A percentile compares a stretch with the other conserved stretches of the same genome.
Evolutionary conservation across 768 basidiomycete species (phyloP).

Genomic region (Mycena venus): DNA sequence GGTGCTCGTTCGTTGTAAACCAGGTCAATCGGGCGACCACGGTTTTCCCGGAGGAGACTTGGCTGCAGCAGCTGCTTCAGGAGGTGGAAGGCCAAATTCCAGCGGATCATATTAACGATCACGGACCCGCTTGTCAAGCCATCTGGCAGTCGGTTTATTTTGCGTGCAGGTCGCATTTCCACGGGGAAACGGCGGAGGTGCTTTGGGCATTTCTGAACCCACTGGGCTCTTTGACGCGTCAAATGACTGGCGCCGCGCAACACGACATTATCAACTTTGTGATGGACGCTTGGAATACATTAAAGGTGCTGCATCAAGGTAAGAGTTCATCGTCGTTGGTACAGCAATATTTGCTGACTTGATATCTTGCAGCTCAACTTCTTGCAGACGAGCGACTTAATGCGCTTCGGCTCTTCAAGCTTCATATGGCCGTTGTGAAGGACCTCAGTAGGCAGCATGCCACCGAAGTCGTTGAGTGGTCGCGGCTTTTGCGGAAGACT

Average conservation of each 20-base stretch:
- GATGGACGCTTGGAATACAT: no score
- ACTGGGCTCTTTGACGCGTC: slow-evolving; percentile 1
- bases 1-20: background rate
- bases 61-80: slow-evolving; percentile 1
- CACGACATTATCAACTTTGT: background rate
- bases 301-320: no score
- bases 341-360: background rate
- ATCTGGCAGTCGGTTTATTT: slow-evolving; percentile 22
- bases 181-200: no score
- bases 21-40: background rate
- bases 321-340: background rate
- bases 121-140: background rate
- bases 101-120: no score
- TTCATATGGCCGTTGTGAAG: slow-evolving; percentile 11
- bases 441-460: no score
- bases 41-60: slow-evolving; percentile 13
- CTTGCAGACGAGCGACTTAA: slow-evolving; percentile 2
- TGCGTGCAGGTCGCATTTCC: no score
- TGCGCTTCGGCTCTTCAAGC: slow-evolving; percentile 13
- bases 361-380: background rate
- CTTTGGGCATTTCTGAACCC: no score
- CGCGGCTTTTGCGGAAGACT: background rate
- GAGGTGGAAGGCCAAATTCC: slow-evolving; percentile 19
- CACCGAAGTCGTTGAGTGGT: slow-evolving; percentile 7
- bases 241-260: background rate